These are phyloP conservation scores for Russula abietina DNA, from an alignment of 768 basidiomycete genomes.

Conservation along the genomic window DNA sequence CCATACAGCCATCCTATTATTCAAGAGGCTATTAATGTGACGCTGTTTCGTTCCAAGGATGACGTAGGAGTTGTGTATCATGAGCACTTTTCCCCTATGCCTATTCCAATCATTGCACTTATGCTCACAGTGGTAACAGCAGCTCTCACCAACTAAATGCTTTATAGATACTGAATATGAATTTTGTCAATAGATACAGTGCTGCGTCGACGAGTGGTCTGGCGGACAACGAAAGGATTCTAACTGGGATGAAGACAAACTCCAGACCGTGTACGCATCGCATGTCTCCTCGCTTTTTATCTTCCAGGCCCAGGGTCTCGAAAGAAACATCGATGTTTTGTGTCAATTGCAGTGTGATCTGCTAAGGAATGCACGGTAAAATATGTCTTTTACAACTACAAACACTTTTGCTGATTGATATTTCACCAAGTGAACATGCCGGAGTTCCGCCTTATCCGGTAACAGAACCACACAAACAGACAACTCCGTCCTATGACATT, in stretches of 20 bases:
- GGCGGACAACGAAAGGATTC: background rate
- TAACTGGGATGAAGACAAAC: background rate
- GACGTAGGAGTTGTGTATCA: background rate
- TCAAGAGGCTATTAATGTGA: background rate
- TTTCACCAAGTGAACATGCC: background rate
- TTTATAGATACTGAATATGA: background rate
- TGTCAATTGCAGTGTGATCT: slow-evolving; percentile 1
- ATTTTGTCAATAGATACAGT: background rate
- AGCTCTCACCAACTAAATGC: background rate
- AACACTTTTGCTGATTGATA: background rate
- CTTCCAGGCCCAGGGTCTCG: background rate
- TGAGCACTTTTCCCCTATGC: slow-evolving; percentile 2
- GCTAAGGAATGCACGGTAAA: background rate
- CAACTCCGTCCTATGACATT: background rate
- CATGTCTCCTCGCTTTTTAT: background rate
- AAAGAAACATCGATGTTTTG: background rate
- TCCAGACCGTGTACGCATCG: background rate
- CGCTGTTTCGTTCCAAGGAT: background rate
- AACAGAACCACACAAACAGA: background rate
- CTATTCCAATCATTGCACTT: slow-evolving; percentile 7
- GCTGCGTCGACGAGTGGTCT: slow-evolving; percentile 13
- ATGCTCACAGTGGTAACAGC: slow-evolving; percentile 4
- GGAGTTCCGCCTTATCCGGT: background rate
- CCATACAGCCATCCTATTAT: slow-evolving; percentile 1
- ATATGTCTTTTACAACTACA: background rate